Evolutionary conservation across 306 rosid species (phyloP).

Genomic region (Acacia acuminata): DNA sequence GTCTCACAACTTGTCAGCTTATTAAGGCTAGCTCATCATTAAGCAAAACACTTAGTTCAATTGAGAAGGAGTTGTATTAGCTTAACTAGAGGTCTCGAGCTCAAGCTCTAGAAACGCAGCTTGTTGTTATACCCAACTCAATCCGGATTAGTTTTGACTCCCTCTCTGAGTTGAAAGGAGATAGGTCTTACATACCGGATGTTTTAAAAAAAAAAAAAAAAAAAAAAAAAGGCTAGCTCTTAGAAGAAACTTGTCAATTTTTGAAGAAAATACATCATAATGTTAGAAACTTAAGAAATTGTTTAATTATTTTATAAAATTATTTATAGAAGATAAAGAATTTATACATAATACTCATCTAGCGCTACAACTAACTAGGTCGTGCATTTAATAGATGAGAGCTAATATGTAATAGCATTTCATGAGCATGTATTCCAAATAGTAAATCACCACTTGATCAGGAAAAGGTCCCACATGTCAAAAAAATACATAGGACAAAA

Average conservation of each 20-base stretch:
- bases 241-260: not conserved
- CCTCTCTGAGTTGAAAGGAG: too few relatives aligned
- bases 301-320: not conserved
- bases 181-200: accelerated
- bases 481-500: slow-evolving; percentile 19
- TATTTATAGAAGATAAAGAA: not conserved
- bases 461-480: slow-evolving; percentile 30
- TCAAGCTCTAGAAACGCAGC: accelerated
- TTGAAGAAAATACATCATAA: not conserved
- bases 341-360: too few relatives aligned
- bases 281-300: not conserved
- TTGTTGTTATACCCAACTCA: too few relatives aligned
- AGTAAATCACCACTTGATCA: slow-evolving; percentile 19
- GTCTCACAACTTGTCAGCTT: not conserved
- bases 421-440: slow-evolving; percentile 1
- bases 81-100: accelerated
- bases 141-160: too few relatives aligned
- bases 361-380: too few relatives aligned
- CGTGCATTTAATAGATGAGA: too few relatives aligned
- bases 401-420: not conserved
- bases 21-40: too few relatives aligned
- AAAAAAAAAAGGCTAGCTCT: not conserved
- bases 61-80: too few relatives aligned
- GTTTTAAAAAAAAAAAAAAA: accelerated
- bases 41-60: too few relatives aligned